A percentile compares a stretch with the other conserved stretches of the same genome.
These are phyloP conservation scores for Solanum chacoense DNA, from an alignment of 305 asterid species.

Conservation along the genomic window DNA sequence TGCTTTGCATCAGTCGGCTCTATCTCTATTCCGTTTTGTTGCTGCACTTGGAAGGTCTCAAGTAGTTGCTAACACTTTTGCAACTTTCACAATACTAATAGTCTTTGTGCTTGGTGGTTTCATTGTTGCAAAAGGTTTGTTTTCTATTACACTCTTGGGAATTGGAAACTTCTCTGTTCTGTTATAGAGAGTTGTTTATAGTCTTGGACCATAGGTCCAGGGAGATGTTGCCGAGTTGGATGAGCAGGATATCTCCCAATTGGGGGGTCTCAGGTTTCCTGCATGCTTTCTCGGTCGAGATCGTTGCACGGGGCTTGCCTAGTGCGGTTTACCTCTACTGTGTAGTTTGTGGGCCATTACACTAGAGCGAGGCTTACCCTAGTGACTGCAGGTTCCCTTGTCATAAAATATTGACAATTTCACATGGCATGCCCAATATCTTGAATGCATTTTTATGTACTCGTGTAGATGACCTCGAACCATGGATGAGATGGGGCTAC, in stretches of 20 bases:
- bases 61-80: slow-evolving; percentile 75
- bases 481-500: slow-evolving; percentile 85
- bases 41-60: slow-evolving; percentile 74
- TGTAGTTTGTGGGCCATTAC: neutral
- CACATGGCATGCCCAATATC: neutral
- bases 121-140: slow-evolving; percentile 74
- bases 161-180: neutral
- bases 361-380: neutral
- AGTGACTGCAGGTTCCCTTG: neutral
- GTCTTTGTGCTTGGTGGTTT: slow-evolving; percentile 94
- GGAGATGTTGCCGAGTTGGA: neutral
- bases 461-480: slow-evolving; percentile 60
- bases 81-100: slow-evolving; percentile 63
- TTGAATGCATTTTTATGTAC: neutral
- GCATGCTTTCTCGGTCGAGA: neutral
- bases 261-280: neutral
- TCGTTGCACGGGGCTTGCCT: neutral
- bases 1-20: slow-evolving; percentile 84
- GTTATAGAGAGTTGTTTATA: neutral
- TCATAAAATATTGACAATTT: neutral
- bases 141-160: neutral
- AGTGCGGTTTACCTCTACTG: neutral
- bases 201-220: neutral
- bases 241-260: neutral
- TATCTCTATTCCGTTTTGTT: slow-evolving; percentile 70